phyloP scores from a whole-genome alignment of 2,329 filamentous ascomycete species.

The Neofusicoccum umdonicola region DNA sequence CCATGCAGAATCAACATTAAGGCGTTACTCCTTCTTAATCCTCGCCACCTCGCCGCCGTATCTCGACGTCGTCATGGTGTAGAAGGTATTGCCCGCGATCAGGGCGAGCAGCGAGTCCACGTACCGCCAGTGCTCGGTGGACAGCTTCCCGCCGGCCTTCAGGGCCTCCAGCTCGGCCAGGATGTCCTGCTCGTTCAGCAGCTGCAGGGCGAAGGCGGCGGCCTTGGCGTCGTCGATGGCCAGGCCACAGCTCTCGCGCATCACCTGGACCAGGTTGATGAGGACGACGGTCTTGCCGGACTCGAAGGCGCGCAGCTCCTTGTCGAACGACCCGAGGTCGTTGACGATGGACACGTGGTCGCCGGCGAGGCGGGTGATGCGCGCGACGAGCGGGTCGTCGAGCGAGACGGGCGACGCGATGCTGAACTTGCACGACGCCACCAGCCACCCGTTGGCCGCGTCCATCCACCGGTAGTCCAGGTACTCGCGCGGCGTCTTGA shows the following conservation, averaged over 20 bases:
- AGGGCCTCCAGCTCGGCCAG: not conserved
- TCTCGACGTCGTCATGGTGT: conserved; percentile 9
- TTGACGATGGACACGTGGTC: conserved; percentile 5
- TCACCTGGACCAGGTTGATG: not conserved
- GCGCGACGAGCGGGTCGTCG: not conserved
- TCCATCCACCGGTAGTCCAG: conserved; percentile 3
- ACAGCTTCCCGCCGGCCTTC: not conserved
- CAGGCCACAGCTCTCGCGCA: not conserved
- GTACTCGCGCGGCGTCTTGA: not conserved
- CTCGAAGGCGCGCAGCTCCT: not conserved
- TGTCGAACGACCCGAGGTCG: not conserved
- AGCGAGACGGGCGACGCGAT: not conserved
- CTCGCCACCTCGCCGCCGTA: not conserved
- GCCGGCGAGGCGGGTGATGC: not conserved
- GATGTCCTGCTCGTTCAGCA: not conserved
- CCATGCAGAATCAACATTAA: too few relatives aligned
- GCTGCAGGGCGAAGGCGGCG: not conserved
- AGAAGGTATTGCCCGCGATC: conserved; percentile 1
- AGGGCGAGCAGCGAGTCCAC: not conserved
- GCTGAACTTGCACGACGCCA: not conserved
- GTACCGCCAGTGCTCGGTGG: not conserved
- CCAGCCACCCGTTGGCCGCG: not conserved
- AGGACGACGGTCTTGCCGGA: not conserved
- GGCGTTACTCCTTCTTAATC: not conserved
- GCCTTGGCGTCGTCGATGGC: not conserved